phyloP scores from a whole-genome alignment of 1,139 yeast species.

The Yamadazyma membranifaciens region DNA sequence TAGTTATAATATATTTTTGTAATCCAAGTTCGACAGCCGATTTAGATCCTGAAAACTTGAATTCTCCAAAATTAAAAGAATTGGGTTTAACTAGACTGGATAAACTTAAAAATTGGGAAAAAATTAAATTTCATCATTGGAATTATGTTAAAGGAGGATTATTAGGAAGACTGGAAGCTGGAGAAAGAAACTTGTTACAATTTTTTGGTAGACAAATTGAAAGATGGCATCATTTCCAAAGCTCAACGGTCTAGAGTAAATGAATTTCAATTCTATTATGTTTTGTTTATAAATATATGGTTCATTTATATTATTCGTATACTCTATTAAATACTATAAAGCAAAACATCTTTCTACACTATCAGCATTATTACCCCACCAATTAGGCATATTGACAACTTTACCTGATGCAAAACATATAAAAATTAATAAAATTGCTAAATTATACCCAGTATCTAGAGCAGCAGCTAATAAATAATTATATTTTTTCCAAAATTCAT shows the following conservation, averaged over 20 bases:
- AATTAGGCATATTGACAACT: slow-evolving; percentile 31
- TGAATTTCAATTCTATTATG: slow-evolving; percentile 8
- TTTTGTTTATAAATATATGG: too few relatives aligned
- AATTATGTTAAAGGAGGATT: slow-evolving; percentile 36
- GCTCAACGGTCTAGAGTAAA: background rate
- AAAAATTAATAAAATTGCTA: slow-evolving; percentile 37
- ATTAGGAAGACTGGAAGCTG: slow-evolving; percentile 34
- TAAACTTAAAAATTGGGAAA: slow-evolving; percentile 29
- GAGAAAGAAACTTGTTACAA: slow-evolving; percentile 28
- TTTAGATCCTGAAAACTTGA: slow-evolving; percentile 36
- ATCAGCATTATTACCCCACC: slow-evolving; percentile 48
- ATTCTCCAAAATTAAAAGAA: slow-evolving; percentile 28
- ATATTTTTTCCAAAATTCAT: slow-evolving; percentile 37
- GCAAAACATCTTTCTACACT: slow-evolving; percentile 45
- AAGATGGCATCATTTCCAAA: slow-evolving; percentile 35
- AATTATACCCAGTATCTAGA: slow-evolving; percentile 47
- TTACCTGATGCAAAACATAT: slow-evolving; percentile 30
- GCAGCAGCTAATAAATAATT: slow-evolving; percentile 49
- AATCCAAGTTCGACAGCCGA: slow-evolving; percentile 30
- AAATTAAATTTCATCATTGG: slow-evolving; percentile 33
- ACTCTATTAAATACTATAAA: too few relatives aligned
- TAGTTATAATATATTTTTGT: slow-evolving; percentile 45
- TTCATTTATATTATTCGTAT: too few relatives aligned
- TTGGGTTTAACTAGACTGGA: slow-evolving; percentile 24
- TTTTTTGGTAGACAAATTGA: slow-evolving; percentile 36